These are phyloP conservation scores for Sambucus nigra DNA, from an alignment of 129 eudicot genomes.

Conservation along the genomic window DNA sequence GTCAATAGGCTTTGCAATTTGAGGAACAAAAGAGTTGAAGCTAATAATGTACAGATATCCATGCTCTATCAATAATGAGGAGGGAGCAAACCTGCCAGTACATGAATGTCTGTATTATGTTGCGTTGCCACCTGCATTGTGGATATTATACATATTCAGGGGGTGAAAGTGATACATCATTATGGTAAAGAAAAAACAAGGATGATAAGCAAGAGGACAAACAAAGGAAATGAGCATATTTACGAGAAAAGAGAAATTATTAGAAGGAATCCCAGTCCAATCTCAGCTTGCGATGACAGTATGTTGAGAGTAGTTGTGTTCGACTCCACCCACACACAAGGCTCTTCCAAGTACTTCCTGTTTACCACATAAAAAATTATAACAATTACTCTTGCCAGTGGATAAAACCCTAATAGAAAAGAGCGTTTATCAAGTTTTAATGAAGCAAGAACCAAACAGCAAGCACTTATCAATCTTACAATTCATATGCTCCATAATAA, in stretches of 20 bases:
- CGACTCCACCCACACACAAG: constrained; percentile 38
- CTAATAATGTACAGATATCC: too few relatives aligned
- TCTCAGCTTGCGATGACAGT: constrained; percentile 84
- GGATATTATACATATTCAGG: neutral
- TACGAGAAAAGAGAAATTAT: constrained; percentile 78
- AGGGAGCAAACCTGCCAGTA: constrained; percentile 81
- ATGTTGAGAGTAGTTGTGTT: constrained; percentile 78
- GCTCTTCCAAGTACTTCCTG: constrained; percentile 18
- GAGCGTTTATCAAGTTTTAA: too few relatives aligned
- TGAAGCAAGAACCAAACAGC: too few relatives aligned
- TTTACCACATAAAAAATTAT: too few relatives aligned
- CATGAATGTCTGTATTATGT: constrained; percentile 76
- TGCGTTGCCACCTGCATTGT: constrained; percentile 87
- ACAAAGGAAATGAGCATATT: constrained; percentile 22
- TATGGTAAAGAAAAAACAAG: neutral
- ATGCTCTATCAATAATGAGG: neutral
- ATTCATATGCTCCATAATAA: too few relatives aligned
- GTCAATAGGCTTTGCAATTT: too few relatives aligned
- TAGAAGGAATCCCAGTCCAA: constrained; percentile 80
- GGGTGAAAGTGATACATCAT: neutral
- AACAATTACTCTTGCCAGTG: too few relatives aligned
- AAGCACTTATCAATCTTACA: too few relatives aligned
- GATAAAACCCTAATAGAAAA: too few relatives aligned
- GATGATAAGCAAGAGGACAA: neutral
- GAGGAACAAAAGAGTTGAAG: too few relatives aligned